phyloP scores from a whole-genome alignment of 2,329 filamentous ascomycete species.

The Coleophoma cylindrospora region DNA sequence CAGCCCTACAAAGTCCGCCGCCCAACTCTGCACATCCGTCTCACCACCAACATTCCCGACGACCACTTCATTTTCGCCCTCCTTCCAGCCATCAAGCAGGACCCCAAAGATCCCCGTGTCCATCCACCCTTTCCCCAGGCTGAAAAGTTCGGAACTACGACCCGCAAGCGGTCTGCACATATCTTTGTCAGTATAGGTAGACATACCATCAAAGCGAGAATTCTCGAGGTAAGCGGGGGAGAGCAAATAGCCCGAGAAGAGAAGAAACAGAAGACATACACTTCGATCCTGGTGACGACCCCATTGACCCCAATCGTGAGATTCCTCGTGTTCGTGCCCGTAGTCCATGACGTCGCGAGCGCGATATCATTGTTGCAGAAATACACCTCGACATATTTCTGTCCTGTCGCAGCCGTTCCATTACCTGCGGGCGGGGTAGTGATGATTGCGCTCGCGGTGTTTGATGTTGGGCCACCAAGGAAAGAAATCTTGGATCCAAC shows the following conservation, averaged over 20 bases:
- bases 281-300: conserved; percentile 13
- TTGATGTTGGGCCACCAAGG: conserved; percentile 7
- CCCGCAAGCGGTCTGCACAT: conserved; percentile 13
- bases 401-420: neutral
- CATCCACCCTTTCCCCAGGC: conserved; percentile 14
- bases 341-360: conserved; percentile 11
- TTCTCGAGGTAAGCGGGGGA: neutral
- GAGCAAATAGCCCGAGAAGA: neutral
- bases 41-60: conserved; percentile 26
- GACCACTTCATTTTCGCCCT: conserved; percentile 19
- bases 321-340: conserved; percentile 20
- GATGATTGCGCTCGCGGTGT: conserved; percentile 9
- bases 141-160: conserved; percentile 18
- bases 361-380: conserved; percentile 23
- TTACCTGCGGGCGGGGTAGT: conserved; percentile 1
- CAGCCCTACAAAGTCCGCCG: conserved; percentile 31
- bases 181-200: neutral
- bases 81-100: conserved; percentile 12
- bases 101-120: conserved; percentile 20
- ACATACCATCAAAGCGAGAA: neutral
- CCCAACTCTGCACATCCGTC: conserved; percentile 23
- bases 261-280: neutral
- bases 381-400: conserved; percentile 13
- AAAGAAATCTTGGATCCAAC: conserved; percentile 17
- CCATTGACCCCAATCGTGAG: conserved; percentile 19